A percentile compares a stretch with the other conserved stretches of the same genome.
Conservation (phyloP, 2,329 filamentous ascomycete genomes). For the Aspergillus sp. region DNA sequence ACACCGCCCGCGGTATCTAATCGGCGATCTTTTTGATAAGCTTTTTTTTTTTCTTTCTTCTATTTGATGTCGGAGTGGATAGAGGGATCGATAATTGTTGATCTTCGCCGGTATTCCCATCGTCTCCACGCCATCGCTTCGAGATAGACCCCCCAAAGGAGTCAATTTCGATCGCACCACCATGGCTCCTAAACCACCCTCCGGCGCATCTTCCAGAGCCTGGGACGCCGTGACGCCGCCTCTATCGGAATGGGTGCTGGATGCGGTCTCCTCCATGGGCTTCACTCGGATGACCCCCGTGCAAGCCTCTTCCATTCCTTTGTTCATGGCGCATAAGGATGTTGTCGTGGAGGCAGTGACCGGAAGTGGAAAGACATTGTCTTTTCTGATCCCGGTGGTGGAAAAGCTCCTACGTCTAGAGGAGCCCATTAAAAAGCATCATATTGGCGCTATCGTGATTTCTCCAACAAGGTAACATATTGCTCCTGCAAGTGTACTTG, state of each 20-base stretch:
- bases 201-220: constrained; percentile 47
- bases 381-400: constrained; percentile 80
- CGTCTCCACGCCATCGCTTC: background rate
- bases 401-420: constrained; percentile 78
- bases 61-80: constrained; percentile 10
- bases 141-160: background rate
- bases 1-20: constrained; percentile 34
- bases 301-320: constrained; percentile 86
- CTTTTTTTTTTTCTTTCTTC: constrained; percentile 23
- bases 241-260: constrained; percentile 79
- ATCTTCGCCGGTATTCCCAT: background rate
- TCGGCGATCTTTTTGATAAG: constrained; percentile 27
- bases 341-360: constrained; percentile 92
- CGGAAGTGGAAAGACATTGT: constrained; percentile 84
- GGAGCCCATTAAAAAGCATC: constrained; percentile 82
- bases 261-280: constrained; percentile 79
- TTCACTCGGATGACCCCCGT: constrained; percentile 89
- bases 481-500: background rate
- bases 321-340: constrained; percentile 87
- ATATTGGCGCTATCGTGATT: constrained; percentile 87
- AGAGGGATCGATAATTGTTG: background rate
- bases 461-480: constrained; percentile 67
- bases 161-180: background rate
- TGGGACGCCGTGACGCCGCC: constrained; percentile 71
- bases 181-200: constrained; percentile 47